These are phyloP conservation scores for Cryptococcus jaspeensis DNA, from an alignment of 1,284 basidiomycete genomes.

Conservation along the genomic window DNA sequence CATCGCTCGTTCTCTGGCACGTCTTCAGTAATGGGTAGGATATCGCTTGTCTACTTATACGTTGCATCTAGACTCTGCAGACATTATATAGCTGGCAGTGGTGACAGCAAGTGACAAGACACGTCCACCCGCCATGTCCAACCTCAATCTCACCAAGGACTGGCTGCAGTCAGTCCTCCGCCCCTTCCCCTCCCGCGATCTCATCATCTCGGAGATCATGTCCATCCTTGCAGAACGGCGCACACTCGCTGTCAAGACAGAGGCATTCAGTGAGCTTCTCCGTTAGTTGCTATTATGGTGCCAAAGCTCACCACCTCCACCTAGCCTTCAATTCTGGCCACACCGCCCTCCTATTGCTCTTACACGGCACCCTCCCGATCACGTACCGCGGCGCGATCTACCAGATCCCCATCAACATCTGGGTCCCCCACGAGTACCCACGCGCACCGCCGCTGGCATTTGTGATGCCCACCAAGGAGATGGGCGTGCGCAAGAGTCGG, in stretches of 20 bases:
- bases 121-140: constrained; percentile 23
- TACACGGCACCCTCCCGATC: constrained; percentile 90
- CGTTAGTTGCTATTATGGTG: neutral
- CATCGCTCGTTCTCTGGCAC: too few relatives aligned
- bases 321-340: constrained; percentile 91
- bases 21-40: too few relatives aligned
- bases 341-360: constrained; percentile 80
- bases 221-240: constrained; percentile 61
- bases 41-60: too few relatives aligned
- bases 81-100: too few relatives aligned
- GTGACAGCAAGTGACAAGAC: too few relatives aligned
- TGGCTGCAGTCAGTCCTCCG: constrained; percentile 73
- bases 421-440: constrained; percentile 82
- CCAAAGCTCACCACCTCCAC: constrained; percentile 5
- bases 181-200: constrained; percentile 63
- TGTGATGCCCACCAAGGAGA: constrained; percentile 88
- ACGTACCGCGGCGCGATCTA: constrained; percentile 73
- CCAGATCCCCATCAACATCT: constrained; percentile 89
- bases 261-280: constrained; percentile 76
- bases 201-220: constrained; percentile 66
- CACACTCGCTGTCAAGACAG: constrained; percentile 80
- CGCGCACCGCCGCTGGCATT: constrained; percentile 80
- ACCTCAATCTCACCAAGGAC: constrained; percentile 54
- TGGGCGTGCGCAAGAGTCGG: constrained; percentile 77
- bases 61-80: too few relatives aligned